Evolutionary conservation across 371 early-diverging fungal genomes (phyloP), one percentile per base, ranked within the genome.

Genomic region (Rhizomucor miehei): DNA sequence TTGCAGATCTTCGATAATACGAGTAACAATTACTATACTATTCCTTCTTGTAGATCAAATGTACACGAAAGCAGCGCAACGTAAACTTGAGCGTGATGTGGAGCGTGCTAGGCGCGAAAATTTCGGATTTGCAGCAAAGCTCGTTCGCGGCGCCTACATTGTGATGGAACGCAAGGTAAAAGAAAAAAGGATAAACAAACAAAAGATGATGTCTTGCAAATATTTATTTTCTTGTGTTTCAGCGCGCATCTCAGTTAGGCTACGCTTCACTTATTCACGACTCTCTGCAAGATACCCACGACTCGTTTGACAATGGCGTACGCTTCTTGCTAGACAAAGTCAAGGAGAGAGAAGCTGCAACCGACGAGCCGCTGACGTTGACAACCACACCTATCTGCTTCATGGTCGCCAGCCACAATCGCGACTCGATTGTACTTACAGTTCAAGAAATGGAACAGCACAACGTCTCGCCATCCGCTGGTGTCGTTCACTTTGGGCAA

Each of bases 71-170:
- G 87, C 89, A 51, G 77, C 89, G 3, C 66, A 73, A 36, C 66
- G 67, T 43, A 83, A 89, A 58, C 73, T 98, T 50, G 59, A 76
- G 54, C 64, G 72, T 46, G 94, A 95, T 75, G 77, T 80, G 40
- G 87, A 83, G 52, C 71, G 82, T 19, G 80, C 90, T 1, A 60
- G 80, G 51, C 82, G 89, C 34, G 77, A 81, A 58, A 85, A 89
- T 48, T 90, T 85, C 68, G 70, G 79, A 23, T 88, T 95, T 70
- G 98, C 87, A 3, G 88, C 86, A 54, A 98, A 98, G 67, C 75
- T 98, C 19, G 98, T 98, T 19, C 90, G 98, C 24, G 97, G 95
- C 45, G 91, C 92, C 14, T 90, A 97, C 81, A 93, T 97, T 92
- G 86, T 84, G 44, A 73, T 81, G 58, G 98, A 97, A 75, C 84